phyloP scores from a whole-genome alignment of 2,329 filamentous ascomycete genomes.

The Nigrograna mackinnonii region DNA sequence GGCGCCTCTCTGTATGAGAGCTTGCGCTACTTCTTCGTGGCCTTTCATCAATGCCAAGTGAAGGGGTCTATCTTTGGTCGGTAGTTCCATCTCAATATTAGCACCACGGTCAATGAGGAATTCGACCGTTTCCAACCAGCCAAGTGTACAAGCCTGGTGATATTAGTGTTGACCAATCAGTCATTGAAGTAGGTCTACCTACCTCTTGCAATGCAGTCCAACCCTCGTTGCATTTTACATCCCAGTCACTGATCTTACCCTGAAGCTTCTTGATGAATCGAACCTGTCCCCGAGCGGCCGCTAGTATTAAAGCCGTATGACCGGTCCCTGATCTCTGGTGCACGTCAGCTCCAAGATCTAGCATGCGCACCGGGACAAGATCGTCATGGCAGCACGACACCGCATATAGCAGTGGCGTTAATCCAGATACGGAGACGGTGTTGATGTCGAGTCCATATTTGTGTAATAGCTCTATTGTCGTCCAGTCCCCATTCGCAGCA shows the following conservation, averaged over 20 bases:
- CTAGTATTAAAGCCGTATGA: conserved; percentile 16
- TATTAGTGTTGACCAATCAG: not conserved
- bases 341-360: conserved; percentile 11
- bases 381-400: conserved; percentile 12
- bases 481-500: conserved; percentile 13
- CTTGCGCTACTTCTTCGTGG: conserved; percentile 8
- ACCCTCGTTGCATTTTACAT: conserved; percentile 10
- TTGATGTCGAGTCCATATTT: conserved; percentile 15
- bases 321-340: conserved; percentile 4
- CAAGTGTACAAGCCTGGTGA: conserved; percentile 13
- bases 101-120: conserved; percentile 20
- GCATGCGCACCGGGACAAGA: conserved; percentile 14
- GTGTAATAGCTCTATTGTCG: conserved; percentile 4
- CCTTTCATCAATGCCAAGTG: conserved; percentile 18
- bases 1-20: conserved; percentile 12
- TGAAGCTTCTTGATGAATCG: conserved; percentile 3
- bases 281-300: conserved; percentile 6
- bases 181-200: not conserved
- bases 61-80: conserved; percentile 12
- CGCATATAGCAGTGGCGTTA: conserved; percentile 7
- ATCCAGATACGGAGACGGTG: not conserved
- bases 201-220: conserved; percentile 17
- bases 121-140: conserved; percentile 8
- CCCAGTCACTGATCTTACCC: conserved; percentile 6
- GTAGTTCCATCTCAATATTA: conserved; percentile 12